Base-by-base conservation (phyloP, 164 flowering plant genomes). In the Berberis vulgaris region DNA sequence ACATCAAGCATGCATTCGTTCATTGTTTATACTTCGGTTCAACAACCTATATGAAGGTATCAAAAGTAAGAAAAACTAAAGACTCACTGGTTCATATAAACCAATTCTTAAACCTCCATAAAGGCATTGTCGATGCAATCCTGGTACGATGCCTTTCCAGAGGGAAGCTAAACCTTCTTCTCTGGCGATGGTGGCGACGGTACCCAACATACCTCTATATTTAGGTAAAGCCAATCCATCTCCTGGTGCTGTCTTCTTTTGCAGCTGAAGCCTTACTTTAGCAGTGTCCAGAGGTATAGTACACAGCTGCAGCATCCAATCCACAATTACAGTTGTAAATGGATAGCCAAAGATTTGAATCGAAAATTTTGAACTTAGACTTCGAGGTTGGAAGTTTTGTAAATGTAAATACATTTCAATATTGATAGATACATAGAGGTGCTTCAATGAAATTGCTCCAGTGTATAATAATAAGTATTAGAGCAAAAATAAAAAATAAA, bases 201-300 rank as follows among this genome's bases (percentile, higher is more conserved):
- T 91, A 63, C 90, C 89, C 72, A 86, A 65, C 81, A 85, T 70
- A 40, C 99, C 99, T 73, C 72, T 83, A 69, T 94, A 94, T 68
- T 87, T 94, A 9, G 91, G 83, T 59, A 71, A 43, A 69, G 64
- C 66, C 38, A n/a, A 69, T 60, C 75, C 91, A 67, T 87, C 91
- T 6, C 77, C 87, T 9, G 68, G 68, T 13, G 68, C 69, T 11
- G 78, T 74, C 73, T 82, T 86, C 82, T 81, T 84, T 72, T 94
- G 99, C 50, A 94, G 89, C 78, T 94, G 99, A 67, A 94, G 89
- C 78, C 97, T 82, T 3, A 94, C 99, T 78, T 94, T 94, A 56
- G 97, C 97, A 57, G 88, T 85, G 73, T 94, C 99, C 76, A 94
- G 71, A 7, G 99, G 99, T 62, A 94, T 78, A 0, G 99, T 94